A percentile compares a stretch with the other conserved stretches of the same genome.
These are phyloP conservation scores for Backusella westeae DNA, from an alignment of 192 early-diverging fungal species.

Conservation along the genomic window DNA sequence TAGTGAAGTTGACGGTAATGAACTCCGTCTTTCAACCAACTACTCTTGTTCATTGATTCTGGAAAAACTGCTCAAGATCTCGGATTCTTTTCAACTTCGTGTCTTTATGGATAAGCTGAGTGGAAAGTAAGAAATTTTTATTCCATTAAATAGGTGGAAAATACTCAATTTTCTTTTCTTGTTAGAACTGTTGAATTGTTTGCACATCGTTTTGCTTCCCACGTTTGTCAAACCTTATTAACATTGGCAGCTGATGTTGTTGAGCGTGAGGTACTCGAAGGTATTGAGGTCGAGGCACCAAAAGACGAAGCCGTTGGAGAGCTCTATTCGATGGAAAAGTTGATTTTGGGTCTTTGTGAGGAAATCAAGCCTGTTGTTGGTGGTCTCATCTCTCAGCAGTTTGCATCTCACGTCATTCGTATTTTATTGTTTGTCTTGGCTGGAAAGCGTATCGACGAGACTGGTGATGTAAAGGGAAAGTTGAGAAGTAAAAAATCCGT, in stretches of 20 bases:
- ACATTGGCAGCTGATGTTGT: slow-evolving; percentile 68
- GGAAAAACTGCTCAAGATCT: slow-evolving; percentile 73
- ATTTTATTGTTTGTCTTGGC: slow-evolving; percentile 66
- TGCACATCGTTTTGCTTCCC: slow-evolving; percentile 83
- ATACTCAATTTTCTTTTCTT: slow-evolving; percentile 15
- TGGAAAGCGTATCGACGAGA: slow-evolving; percentile 56
- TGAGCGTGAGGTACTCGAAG: slow-evolving; percentile 67
- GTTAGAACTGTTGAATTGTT: slow-evolving; percentile 55
- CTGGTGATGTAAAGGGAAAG: slow-evolving; percentile 45
- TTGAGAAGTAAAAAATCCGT: slow-evolving; percentile 76
- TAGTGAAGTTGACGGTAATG: slow-evolving; percentile 70
- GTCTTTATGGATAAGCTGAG: slow-evolving; percentile 61
- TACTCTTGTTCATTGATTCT: slow-evolving; percentile 73
- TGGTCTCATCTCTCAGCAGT: slow-evolving; percentile 66
- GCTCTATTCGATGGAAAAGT: slow-evolving; percentile 65
- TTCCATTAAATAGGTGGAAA: not conserved
- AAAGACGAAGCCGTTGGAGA: slow-evolving; percentile 39
- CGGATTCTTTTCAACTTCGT: slow-evolving; percentile 73
- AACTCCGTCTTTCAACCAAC: slow-evolving; percentile 72
- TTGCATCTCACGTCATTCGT: slow-evolving; percentile 76
- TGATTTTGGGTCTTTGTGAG: slow-evolving; percentile 61
- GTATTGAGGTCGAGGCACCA: slow-evolving; percentile 23
- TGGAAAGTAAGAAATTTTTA: slow-evolving; percentile 42
- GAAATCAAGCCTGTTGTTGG: slow-evolving; percentile 48
- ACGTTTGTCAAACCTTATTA: slow-evolving; percentile 83